phyloP scores from a whole-genome alignment of 2,329 filamentous ascomycete genomes.

The Rosellinia necatrix region DNA sequence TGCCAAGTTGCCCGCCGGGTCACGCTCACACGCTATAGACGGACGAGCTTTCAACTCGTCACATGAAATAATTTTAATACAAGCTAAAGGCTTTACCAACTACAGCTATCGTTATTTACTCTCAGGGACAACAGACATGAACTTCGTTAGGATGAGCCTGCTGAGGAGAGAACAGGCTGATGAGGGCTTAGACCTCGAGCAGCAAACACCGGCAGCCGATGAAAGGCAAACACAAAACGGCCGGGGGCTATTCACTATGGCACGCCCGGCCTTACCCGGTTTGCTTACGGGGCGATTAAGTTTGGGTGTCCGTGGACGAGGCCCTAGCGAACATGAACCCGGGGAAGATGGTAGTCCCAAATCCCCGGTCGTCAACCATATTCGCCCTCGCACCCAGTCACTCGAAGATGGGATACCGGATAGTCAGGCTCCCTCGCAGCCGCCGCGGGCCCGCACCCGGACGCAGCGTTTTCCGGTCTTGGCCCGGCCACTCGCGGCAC shows the following conservation, averaged over 20 bases:
- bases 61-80: background rate
- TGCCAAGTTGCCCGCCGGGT: background rate
- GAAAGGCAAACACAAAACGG: constrained; percentile 24
- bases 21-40: background rate
- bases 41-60: background rate
- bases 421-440: constrained; percentile 9
- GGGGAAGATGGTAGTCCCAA: constrained; percentile 53
- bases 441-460: constrained; percentile 10
- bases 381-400: constrained; percentile 47
- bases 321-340: constrained; percentile 15
- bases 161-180: constrained; percentile 27
- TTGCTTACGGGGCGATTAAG: constrained; percentile 27
- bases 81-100: background rate
- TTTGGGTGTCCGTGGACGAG: constrained; percentile 22
- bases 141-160: constrained; percentile 32
- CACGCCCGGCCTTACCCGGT: constrained; percentile 25
- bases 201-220: constrained; percentile 27
- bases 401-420: constrained; percentile 15
- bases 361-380: constrained; percentile 46
- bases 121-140: constrained; percentile 26
- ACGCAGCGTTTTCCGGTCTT: constrained; percentile 29
- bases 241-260: constrained; percentile 26
- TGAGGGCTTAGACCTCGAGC: constrained; percentile 27
- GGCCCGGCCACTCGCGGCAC: constrained; percentile 33
- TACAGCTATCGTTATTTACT: constrained; percentile 15